Evolutionary conservation across 2,329 filamentous ascomycete genomes (phyloP).

Genomic region (Lasiodiplodia theobromae): DNA sequence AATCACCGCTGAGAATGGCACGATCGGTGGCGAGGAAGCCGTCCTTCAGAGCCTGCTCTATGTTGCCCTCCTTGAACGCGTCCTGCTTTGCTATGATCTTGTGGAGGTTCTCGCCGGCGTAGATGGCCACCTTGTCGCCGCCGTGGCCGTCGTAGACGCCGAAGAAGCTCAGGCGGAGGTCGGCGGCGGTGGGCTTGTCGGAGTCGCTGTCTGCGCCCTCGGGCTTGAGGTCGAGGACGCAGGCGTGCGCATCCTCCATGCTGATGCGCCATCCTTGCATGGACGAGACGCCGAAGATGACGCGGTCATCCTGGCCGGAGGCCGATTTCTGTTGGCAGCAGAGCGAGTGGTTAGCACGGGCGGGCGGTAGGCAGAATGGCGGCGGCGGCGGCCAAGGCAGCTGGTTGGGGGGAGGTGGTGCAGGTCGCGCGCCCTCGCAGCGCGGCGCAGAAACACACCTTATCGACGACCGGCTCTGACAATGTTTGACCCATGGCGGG

Average conservation of each 20-base stretch:
- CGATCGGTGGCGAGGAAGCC: conserved; percentile 95
- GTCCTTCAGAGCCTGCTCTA: conserved; percentile 95
- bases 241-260: conserved; percentile 97
- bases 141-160: conserved; percentile 98
- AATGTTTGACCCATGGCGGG: conserved; percentile 92
- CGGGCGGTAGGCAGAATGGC: conserved; percentile 11
- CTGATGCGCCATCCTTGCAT: conserved; percentile 99
- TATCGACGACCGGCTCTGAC: conserved; percentile 98
- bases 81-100: conserved; percentile 95
- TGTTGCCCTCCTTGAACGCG: conserved; percentile 86
- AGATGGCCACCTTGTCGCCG: conserved; percentile 93
- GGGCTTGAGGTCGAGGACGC: conserved; percentile 84
- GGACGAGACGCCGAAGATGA: conserved; percentile 92
- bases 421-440: conserved; percentile 29
- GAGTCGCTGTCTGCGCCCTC: conserved; percentile 59
- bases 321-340: conserved; percentile 73
- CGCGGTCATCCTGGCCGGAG: conserved; percentile 88
- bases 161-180: conserved; percentile 88
- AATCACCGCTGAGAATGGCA: conserved; percentile 89
- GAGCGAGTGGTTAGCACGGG: conserved; percentile 17
- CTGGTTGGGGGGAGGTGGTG: conserved; percentile 28
- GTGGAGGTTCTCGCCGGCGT: conserved; percentile 90
- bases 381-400: not conserved
- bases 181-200: conserved; percentile 64
- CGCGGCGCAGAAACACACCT: conserved; percentile 67